These are phyloP conservation scores for Hydrangea macrophylla DNA, from an alignment of 148 eudicot species.

Conservation along the genomic window DNA sequence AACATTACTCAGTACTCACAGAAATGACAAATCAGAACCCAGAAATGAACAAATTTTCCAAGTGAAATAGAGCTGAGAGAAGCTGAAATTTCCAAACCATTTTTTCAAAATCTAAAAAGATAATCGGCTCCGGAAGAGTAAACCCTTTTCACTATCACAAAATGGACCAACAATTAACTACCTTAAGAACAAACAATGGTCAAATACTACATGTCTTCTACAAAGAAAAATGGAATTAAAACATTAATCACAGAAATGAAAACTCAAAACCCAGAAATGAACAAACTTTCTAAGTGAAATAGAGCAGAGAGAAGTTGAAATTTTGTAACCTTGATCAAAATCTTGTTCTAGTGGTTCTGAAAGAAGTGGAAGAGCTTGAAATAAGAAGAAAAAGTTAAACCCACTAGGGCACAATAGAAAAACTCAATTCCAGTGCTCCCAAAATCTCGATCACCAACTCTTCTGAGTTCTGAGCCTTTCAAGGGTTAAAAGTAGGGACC, in stretches of 20 bases:
- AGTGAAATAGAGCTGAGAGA: not conserved
- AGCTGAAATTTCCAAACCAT: constrained; percentile 12
- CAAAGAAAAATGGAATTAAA: not conserved
- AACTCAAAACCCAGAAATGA: not conserved
- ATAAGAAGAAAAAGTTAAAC: not conserved
- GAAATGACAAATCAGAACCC: not conserved
- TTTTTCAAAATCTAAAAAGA: constrained; percentile 13
- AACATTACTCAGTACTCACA: too few species aligned
- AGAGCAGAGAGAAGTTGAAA: constrained; percentile 4
- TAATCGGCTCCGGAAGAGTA: too few species aligned
- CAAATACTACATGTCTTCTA: too few species aligned
- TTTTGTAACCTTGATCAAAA: constrained; percentile 14
- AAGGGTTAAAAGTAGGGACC: constrained; percentile 11
- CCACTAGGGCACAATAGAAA: constrained; percentile 12
- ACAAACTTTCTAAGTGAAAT: not conserved
- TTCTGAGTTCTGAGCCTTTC: constrained; percentile 8
- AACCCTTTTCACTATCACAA: too few species aligned
- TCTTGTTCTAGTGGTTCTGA: constrained; percentile 1
- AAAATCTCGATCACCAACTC: constrained; percentile 24
- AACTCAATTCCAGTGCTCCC: constrained; percentile 18
- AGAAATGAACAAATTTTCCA: not conserved
- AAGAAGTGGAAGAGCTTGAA: not conserved
- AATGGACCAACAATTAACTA: too few species aligned
- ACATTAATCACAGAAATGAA: too few species aligned
- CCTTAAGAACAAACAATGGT: not conserved